Evolutionary conservation across 495 filamentous ascomycete genomes (phyloP).

Genomic region (Aspergillus biplanus): DNA sequence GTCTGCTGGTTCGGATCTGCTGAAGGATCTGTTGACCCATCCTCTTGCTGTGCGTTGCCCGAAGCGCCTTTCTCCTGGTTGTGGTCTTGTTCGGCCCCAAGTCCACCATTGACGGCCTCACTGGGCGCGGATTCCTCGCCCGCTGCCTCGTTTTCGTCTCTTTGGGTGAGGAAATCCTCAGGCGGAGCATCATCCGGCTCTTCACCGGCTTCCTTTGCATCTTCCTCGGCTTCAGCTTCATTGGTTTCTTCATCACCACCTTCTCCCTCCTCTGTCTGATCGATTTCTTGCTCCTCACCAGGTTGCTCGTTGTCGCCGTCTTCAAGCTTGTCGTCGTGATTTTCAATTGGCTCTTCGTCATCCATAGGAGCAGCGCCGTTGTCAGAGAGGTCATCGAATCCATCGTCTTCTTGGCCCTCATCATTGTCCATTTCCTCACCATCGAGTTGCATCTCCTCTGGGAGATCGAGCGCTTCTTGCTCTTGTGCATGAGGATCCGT

Average conservation of each 20-base stretch:
- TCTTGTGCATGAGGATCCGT: slow-evolving; percentile 76
- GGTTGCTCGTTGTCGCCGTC: slow-evolving; percentile 31
- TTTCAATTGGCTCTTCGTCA: slow-evolving; percentile 35
- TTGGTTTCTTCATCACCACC: slow-evolving; percentile 40
- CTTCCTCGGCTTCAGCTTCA: slow-evolving; percentile 39
- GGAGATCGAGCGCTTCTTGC: slow-evolving; percentile 64
- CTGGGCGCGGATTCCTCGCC: slow-evolving; percentile 55
- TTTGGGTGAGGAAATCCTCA: slow-evolving; percentile 47
- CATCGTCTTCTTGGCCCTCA: slow-evolving; percentile 64
- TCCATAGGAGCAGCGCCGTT: slow-evolving; percentile 65
- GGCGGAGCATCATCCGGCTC: slow-evolving; percentile 45
- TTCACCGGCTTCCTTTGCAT: slow-evolving; percentile 60
- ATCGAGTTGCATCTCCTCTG: slow-evolving; percentile 72
- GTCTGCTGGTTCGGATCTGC: slow-evolving; percentile 48
- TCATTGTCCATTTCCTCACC: slow-evolving; percentile 63
- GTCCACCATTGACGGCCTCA: slow-evolving; percentile 49
- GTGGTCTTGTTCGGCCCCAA: slow-evolving; percentile 48
- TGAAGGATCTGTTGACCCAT: slow-evolving; percentile 48
- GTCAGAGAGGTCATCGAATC: slow-evolving; percentile 68
- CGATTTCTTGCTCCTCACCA: slow-evolving; percentile 39
- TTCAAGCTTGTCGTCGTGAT: slow-evolving; percentile 40
- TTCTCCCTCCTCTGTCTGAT: slow-evolving; percentile 44
- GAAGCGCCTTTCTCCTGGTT: slow-evolving; percentile 69
- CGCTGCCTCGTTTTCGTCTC: slow-evolving; percentile 46
- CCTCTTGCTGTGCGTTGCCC: slow-evolving; percentile 63